A percentile compares a stretch with the other conserved stretches of the same genome.
phyloP scores from a whole-genome alignment of 768 basidiomycete species.

The Trametes cubensis region DNA sequence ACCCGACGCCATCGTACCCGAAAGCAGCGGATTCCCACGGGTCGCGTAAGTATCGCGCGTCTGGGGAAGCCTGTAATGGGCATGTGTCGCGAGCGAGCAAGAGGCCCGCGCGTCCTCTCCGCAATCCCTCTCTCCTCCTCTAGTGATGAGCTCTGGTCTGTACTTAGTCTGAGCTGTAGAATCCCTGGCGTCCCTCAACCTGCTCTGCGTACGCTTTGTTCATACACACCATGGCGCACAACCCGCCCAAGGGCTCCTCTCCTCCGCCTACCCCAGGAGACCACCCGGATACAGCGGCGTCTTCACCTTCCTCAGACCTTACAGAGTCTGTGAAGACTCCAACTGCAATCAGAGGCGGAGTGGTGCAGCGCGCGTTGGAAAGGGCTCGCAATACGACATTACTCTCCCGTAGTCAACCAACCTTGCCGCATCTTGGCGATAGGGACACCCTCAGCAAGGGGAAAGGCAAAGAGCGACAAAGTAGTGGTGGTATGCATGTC shows the following conservation, averaged over 20 bases:
- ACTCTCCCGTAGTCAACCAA: slow-evolving; percentile 35
- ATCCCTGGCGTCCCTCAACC: neutral
- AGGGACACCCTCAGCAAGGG: slow-evolving; percentile 61
- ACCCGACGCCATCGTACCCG: neutral
- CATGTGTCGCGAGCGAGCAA: slow-evolving; percentile 7
- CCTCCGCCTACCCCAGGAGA: slow-evolving; percentile 11
- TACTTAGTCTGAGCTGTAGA: neutral
- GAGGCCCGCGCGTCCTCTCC: neutral
- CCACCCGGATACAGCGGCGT: slow-evolving; percentile 17
- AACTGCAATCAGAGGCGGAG: slow-evolving; percentile 19
- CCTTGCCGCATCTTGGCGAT: slow-evolving; percentile 37
- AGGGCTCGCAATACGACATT: slow-evolving; percentile 59
- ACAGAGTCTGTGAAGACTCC: slow-evolving; percentile 14
- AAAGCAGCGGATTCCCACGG: slow-evolving; percentile 2
- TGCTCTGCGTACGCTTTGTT: neutral
- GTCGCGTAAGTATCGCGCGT: slow-evolving; percentile 11
- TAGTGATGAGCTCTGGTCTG: slow-evolving; percentile 5
- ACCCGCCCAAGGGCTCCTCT: neutral
- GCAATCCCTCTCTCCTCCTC: neutral
- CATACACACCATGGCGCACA: slow-evolving; percentile 11
- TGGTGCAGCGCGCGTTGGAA: slow-evolving; percentile 41
- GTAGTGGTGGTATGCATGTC: slow-evolving; percentile 18
- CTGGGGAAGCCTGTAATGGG: slow-evolving; percentile 2
- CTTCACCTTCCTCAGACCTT: slow-evolving; percentile 3
- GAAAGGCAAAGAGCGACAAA: slow-evolving; percentile 46